phyloP scores from a whole-genome alignment of 2,329 filamentous ascomycete genomes.

The Trichophyton simii region DNA sequence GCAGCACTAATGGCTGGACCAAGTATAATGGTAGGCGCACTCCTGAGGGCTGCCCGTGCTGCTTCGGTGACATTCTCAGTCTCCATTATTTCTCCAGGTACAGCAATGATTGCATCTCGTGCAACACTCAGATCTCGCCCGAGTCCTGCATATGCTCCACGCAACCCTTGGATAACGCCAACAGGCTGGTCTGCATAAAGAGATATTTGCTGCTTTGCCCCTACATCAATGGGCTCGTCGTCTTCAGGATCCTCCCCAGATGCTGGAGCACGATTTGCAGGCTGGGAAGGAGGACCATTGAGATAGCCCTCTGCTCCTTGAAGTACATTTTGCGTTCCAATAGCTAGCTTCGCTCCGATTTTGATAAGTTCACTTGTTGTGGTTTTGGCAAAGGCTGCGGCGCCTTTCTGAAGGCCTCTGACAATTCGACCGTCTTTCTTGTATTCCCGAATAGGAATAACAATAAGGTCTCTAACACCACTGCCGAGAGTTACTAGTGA shows the following conservation, averaged over 20 bases:
- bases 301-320: constrained; percentile 79
- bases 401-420: constrained; percentile 82
- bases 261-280: constrained; percentile 20
- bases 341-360: constrained; percentile 82
- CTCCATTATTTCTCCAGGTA: constrained; percentile 83
- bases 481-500: constrained; percentile 83
- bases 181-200: constrained; percentile 91
- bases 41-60: constrained; percentile 61
- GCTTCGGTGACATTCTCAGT: constrained; percentile 69
- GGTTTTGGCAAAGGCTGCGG: constrained; percentile 76
- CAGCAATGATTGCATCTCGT: constrained; percentile 82
- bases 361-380: constrained; percentile 92
- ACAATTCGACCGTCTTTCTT: constrained; percentile 86
- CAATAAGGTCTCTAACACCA: constrained; percentile 73
- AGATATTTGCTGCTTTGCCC: constrained; percentile 63
- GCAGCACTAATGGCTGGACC: constrained; percentile 81
- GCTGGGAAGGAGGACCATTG: constrained; percentile 19
- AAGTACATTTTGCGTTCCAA: constrained; percentile 87
- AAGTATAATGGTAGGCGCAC: constrained; percentile 86
- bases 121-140: constrained; percentile 78
- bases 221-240: constrained; percentile 49
- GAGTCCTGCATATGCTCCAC: constrained; percentile 69
- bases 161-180: constrained; percentile 72
- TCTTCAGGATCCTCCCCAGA: constrained; percentile 40
- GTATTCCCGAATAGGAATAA: constrained; percentile 85